Evolutionary conservation across 2,329 filamentous ascomycete genomes (phyloP).

Genomic region (Coniochaeta sp.): DNA sequence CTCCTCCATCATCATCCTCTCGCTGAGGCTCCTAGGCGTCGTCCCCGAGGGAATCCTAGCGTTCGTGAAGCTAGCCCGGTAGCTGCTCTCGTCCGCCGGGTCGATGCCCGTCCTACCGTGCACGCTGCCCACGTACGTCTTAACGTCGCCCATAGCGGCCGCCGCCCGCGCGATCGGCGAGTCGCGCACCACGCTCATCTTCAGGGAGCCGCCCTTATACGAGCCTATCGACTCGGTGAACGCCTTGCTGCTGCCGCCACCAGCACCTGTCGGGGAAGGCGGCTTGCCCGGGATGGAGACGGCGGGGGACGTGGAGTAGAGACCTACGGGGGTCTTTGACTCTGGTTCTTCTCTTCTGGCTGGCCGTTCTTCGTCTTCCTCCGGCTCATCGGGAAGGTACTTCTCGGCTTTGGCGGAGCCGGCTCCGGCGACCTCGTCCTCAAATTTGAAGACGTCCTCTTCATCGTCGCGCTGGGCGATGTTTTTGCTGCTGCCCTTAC

Average conservation of each 20-base stretch:
- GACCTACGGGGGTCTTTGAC: not conserved
- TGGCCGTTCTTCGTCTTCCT: conserved; percentile 6
- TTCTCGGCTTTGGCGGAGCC: conserved; percentile 6
- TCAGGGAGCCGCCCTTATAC: conserved; percentile 30
- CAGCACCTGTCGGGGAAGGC: not conserved
- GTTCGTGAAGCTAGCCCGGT: conserved; percentile 17
- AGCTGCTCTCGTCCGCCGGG: conserved; percentile 19
- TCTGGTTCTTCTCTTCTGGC: conserved; percentile 5
- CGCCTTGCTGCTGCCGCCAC: conserved; percentile 5
- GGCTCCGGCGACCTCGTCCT: conserved; percentile 8
- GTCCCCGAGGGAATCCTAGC: conserved; percentile 6
- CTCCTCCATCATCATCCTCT: conserved; percentile 22
- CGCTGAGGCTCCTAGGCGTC: conserved; percentile 23
- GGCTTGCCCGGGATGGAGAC: not conserved
- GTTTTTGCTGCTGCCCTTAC: not conserved
- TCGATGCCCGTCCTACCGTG: conserved; percentile 22
- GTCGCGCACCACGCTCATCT: conserved; percentile 28
- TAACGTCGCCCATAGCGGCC: conserved; percentile 27
- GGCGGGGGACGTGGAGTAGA: not conserved
- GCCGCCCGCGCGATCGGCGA: conserved; percentile 29
- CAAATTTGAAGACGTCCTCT: conserved; percentile 15
- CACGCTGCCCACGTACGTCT: conserved; percentile 34
- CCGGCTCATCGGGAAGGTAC: conserved; percentile 12
- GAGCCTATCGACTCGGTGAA: conserved; percentile 26
- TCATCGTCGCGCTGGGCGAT: conserved; percentile 6